phyloP scores from a whole-genome alignment of 2,329 filamentous ascomycete species.

The Monosporascus sp. region DNA sequence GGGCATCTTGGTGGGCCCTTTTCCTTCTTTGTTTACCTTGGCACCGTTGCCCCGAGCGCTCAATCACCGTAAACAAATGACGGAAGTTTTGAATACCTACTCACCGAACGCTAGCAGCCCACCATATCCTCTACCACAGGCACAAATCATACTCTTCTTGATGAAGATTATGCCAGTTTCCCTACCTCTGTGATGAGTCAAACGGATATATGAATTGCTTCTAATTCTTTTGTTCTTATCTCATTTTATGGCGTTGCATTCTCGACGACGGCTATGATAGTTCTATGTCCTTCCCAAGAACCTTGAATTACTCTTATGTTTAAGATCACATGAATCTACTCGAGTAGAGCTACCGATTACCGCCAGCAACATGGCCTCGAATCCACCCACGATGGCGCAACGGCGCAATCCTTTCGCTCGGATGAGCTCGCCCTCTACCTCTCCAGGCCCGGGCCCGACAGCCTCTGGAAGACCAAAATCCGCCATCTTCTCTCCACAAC shows the following conservation, averaged over 20 bases:
- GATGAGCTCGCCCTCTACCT: conserved; percentile 63
- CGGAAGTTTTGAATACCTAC: background rate
- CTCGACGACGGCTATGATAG: background rate
- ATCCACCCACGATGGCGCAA: conserved; percentile 57
- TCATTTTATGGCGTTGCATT: background rate
- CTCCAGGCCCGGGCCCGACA: conserved; percentile 39
- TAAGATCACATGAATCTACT: background rate
- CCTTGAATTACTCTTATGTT: background rate
- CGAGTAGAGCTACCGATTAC: background rate
- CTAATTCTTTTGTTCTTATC: background rate
- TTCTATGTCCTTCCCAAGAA: background rate
- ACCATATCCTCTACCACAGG: background rate
- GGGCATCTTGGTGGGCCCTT: no score
- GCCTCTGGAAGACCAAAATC: conserved; percentile 63
- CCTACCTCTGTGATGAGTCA: background rate
- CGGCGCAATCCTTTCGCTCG: conserved; percentile 77
- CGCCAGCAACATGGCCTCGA: conserved; percentile 41
- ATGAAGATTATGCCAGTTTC: background rate
- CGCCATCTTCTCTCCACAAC: conserved; percentile 60
- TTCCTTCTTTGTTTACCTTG: background rate
- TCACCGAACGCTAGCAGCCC: background rate
- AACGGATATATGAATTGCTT: background rate
- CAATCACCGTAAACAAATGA: background rate
- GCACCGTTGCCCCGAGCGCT: background rate
- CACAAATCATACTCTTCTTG: background rate